A percentile compares a stretch with the other conserved stretches of the same genome.
phyloP scores from a whole-genome alignment of 331 rosid genomes.

The Telfairia occidentalis region DNA sequence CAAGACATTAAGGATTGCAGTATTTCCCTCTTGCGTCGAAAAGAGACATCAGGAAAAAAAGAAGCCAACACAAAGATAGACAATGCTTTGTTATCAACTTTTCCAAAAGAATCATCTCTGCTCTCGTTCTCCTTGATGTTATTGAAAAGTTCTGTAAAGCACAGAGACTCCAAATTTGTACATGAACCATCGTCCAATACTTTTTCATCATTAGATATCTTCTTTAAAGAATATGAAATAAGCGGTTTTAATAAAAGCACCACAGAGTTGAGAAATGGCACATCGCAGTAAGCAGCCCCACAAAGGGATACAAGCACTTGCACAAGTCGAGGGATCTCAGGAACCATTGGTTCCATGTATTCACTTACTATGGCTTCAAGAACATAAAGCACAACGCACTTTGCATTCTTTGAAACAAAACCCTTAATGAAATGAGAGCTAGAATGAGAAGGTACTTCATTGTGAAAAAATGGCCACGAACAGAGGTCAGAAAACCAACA shows the following conservation, averaged over 20 bases:
- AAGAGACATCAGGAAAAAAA: conserved; percentile 61
- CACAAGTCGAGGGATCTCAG: conserved; percentile 74
- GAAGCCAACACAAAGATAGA: conserved; percentile 78
- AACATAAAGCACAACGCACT: conserved; percentile 61
- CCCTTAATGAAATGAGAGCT: conserved; percentile 44
- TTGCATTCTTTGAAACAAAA: conserved; percentile 75
- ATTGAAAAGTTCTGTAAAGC: conserved; percentile 57
- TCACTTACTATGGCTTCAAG: conserved; percentile 73
- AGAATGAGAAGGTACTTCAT: conserved; percentile 26
- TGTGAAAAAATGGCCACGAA: conserved; percentile 53
- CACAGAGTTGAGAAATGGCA: conserved; percentile 70
- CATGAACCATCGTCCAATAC: conserved; percentile 48
- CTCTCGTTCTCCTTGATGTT: conserved; percentile 38
- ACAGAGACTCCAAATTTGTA: conserved; percentile 69
- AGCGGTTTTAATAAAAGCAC: conserved; percentile 64
- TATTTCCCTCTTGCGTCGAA: conserved; percentile 53
- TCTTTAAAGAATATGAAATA: conserved; percentile 64
- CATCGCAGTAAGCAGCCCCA: conserved; percentile 66
- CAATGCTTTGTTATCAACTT: conserved; percentile 43
- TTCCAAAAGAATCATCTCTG: conserved; percentile 28
- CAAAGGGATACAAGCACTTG: conserved; percentile 76
- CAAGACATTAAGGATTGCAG: conserved; percentile 46
- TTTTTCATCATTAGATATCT: conserved; percentile 57
- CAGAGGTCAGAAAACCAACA: conserved; percentile 89
- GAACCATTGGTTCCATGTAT: conserved; percentile 88